Evolutionary conservation across 106 monocot genomes (phyloP).

Genomic region (Platanthera zijinensis): DNA sequence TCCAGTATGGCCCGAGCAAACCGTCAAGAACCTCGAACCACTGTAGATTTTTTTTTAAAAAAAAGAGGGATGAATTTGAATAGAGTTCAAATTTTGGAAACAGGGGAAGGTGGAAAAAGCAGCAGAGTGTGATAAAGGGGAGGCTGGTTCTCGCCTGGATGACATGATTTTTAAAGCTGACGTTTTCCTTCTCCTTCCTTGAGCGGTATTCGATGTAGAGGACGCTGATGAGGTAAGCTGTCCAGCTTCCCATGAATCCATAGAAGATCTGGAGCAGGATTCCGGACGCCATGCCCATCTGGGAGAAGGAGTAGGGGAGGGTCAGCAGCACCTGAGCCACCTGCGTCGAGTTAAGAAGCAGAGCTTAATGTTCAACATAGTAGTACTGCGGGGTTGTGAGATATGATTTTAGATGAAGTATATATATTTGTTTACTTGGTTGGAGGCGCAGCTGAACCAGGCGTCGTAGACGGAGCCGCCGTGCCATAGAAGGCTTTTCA

Average conservation of each 20-base stretch:
- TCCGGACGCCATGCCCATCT: slow-evolving; percentile 83
- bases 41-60: slow-evolving; percentile 12
- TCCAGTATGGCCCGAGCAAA: slow-evolving; percentile 43
- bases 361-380: neutral
- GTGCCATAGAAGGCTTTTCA: slow-evolving; percentile 86
- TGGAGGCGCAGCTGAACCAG: slow-evolving; percentile 96
- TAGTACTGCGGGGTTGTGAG: neutral
- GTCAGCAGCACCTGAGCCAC: slow-evolving; percentile 81
- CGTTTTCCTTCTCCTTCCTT: slow-evolving; percentile 81
- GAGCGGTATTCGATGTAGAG: slow-evolving; percentile 84
- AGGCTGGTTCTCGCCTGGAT: slow-evolving; percentile 42
- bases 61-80: neutral
- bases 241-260: slow-evolving; percentile 89
- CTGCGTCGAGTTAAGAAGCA: slow-evolving; percentile 13
- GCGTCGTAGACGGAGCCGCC: slow-evolving; percentile 92
- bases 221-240: slow-evolving; percentile 91
- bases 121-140: neutral
- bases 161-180: slow-evolving; percentile 80
- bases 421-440: slow-evolving; percentile 44
- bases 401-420: neutral
- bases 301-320: slow-evolving; percentile 88
- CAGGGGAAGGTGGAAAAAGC: neutral
- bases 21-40: slow-evolving; percentile 70
- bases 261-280: slow-evolving; percentile 78
- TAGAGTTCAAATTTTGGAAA: neutral